Evolutionary conservation across 805 yeast genomes (phyloP).

Genomic region (Suhomyces xylopsoci): DNA sequence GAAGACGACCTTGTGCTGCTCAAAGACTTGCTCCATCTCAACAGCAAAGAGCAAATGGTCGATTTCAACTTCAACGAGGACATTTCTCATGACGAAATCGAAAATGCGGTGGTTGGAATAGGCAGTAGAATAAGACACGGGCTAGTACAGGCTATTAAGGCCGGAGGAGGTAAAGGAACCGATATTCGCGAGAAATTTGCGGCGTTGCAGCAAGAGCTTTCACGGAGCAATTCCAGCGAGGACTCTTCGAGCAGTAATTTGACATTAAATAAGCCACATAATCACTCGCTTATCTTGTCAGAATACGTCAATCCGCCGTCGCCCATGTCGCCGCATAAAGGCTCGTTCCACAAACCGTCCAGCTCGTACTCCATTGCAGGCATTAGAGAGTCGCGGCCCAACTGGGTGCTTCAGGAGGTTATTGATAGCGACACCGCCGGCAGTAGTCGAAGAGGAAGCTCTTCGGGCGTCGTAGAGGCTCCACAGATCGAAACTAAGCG

Average conservation of each 20-base stretch:
- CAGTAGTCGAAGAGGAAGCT: slow-evolving; percentile 18
- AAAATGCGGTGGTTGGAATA: slow-evolving; percentile 79
- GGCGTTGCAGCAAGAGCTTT: slow-evolving; percentile 22
- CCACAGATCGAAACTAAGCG: slow-evolving; percentile 45
- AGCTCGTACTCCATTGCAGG: slow-evolving; percentile 21
- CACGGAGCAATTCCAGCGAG: slow-evolving; percentile 29
- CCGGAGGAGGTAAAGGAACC: slow-evolving; percentile 22
- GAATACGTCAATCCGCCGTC: slow-evolving; percentile 22
- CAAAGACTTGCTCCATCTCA: slow-evolving; percentile 35
- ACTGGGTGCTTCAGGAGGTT: slow-evolving; percentile 32
- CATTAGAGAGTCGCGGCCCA: slow-evolving; percentile 26
- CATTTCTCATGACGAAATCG: slow-evolving; percentile 65
- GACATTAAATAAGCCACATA: slow-evolving; percentile 9
- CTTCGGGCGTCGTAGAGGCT: slow-evolving; percentile 27
- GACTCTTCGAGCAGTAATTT: slow-evolving; percentile 21
- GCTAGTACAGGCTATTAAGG: slow-evolving; percentile 41
- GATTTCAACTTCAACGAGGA: slow-evolving; percentile 19
- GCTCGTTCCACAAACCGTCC: slow-evolving; percentile 6
- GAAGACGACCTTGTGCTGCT: slow-evolving; percentile 34
- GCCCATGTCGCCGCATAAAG: slow-evolving; percentile 7
- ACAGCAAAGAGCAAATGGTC: slow-evolving; percentile 16
- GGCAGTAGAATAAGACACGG: slow-evolving; percentile 60
- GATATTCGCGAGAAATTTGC: slow-evolving; percentile 20
- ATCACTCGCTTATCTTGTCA: slow-evolving; percentile 32
- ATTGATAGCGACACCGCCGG: slow-evolving; percentile 26